phyloP scores from a whole-genome alignment of 2,329 filamentous ascomycete species.

The Teratosphaeria viscida region DNA sequence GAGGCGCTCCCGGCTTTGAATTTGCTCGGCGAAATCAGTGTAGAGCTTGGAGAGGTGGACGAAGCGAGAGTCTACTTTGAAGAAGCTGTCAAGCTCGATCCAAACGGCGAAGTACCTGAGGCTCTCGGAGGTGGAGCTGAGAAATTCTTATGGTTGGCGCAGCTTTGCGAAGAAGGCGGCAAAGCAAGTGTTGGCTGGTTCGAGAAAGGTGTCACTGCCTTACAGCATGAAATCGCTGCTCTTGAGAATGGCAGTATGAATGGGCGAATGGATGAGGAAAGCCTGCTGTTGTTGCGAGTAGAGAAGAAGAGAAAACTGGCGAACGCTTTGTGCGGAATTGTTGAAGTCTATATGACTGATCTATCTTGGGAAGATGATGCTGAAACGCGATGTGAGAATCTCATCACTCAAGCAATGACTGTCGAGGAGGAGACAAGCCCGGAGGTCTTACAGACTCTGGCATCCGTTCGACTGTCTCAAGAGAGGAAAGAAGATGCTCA shows the following conservation, averaged over 20 bases:
- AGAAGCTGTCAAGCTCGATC: slow-evolving; percentile 64
- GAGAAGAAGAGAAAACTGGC: slow-evolving; percentile 76
- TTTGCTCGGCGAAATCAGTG: slow-evolving; percentile 67
- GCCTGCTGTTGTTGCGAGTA: slow-evolving; percentile 36
- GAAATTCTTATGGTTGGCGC: slow-evolving; percentile 90
- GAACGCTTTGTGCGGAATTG: slow-evolving; percentile 84
- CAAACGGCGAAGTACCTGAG: slow-evolving; percentile 60
- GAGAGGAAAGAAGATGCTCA: slow-evolving; percentile 65
- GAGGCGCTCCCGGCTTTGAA: slow-evolving; percentile 56
- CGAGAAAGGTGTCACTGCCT: slow-evolving; percentile 56
- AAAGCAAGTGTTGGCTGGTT: slow-evolving; percentile 52
- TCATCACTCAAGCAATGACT: slow-evolving; percentile 83
- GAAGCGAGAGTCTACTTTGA: slow-evolving; percentile 62
- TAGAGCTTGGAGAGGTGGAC: slow-evolving; percentile 74
- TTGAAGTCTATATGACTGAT: slow-evolving; percentile 98
- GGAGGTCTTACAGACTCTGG: slow-evolving; percentile 91
- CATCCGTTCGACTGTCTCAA: slow-evolving; percentile 89
- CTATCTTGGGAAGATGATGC: slow-evolving; percentile 68
- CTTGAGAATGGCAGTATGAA: slow-evolving; percentile 41
- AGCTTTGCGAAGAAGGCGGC: slow-evolving; percentile 61
- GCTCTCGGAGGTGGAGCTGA: slow-evolving; percentile 72
- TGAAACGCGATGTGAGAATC: slow-evolving; percentile 73
- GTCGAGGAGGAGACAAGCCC: slow-evolving; percentile 64
- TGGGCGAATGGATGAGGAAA: slow-evolving; percentile 22
- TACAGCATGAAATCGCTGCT: slow-evolving; percentile 60